Evolutionary conservation across 306 rosid species (phyloP).

Genomic region (Phaseolus lunatus): DNA sequence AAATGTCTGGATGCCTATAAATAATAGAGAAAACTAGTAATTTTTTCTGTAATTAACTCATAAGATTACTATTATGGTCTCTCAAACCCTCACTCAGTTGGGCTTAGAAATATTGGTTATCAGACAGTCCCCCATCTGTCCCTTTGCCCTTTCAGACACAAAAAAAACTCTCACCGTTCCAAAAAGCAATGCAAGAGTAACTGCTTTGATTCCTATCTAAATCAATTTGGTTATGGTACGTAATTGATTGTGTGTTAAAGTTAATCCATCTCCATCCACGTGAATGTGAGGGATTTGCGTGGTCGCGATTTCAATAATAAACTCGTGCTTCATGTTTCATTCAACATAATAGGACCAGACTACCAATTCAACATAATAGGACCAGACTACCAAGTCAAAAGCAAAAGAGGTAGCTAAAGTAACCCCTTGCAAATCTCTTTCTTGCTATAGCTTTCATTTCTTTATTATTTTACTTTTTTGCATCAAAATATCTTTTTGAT

Average conservation of each 20-base stretch:
- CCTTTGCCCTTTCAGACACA: no score
- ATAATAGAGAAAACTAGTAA: no score
- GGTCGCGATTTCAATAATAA: conserved; percentile 11
- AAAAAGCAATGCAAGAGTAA: not conserved
- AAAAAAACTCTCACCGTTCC: no score
- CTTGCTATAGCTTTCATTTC: not conserved
- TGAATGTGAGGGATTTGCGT: not conserved
- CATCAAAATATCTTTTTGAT: not conserved
- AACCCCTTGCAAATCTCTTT: conserved; percentile 24
- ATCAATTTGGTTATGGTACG: not conserved
- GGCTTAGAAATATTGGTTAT: no score
- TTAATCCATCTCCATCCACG: not conserved
- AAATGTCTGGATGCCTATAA: no score
- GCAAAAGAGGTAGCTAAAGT: conserved; percentile 36
- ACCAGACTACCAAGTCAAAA: conserved; percentile 28
- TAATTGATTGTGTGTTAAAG: not conserved
- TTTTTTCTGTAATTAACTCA: no score
- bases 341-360: conserved; percentile 12
- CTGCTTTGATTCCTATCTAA: not conserved
- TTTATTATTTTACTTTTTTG: not conserved
- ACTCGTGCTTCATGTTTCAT: conserved; percentile 27
- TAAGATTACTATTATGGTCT: no score
- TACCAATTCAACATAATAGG: conserved; percentile 17
- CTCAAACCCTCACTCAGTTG: no score
- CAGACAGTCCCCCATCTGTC: no score